A percentile compares a stretch with the other conserved stretches of the same genome.
phyloP scores from a whole-genome alignment of 176 grass and related monocot species.

The Saccharum spontaneum region DNA sequence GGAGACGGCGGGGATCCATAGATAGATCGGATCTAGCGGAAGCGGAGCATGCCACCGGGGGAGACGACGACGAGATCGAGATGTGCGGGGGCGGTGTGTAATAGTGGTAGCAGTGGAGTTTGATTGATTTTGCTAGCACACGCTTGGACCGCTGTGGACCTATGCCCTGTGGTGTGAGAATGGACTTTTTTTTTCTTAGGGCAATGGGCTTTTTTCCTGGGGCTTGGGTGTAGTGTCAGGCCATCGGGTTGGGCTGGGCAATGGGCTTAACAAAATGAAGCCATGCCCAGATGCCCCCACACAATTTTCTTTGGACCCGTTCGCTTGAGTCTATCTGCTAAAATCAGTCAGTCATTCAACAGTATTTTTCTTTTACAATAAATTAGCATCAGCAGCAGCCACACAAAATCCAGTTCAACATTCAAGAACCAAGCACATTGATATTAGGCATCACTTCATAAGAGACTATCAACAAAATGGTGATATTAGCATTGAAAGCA shows the following conservation, averaged over 20 bases:
- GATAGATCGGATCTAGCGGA: slow-evolving; percentile 49
- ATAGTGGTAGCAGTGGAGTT: background rate
- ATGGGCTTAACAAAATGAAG: background rate
- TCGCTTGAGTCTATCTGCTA: no score
- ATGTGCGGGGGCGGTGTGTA: slow-evolving; percentile 14
- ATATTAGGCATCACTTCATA: no score
- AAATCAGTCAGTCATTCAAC: no score
- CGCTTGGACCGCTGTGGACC: background rate
- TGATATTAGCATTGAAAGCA: no score
- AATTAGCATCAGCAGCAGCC: no score
- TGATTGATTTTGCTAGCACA: background rate
- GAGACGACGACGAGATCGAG: slow-evolving; percentile 43
- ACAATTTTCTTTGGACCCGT: background rate
- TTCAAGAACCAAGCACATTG: no score
- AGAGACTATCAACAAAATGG: no score
- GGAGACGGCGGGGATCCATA: slow-evolving; percentile 34
- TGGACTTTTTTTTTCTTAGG: background rate
- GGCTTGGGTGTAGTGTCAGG: background rate
- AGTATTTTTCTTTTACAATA: no score
- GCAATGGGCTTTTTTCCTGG: background rate
- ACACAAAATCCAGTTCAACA: no score
- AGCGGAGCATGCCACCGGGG: slow-evolving; percentile 30
- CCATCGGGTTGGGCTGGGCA: background rate
- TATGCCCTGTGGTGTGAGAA: background rate
- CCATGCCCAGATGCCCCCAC: background rate